Conservation (phyloP, 768 basidiomycete species). For the Tephrocybe sp. region DNA sequence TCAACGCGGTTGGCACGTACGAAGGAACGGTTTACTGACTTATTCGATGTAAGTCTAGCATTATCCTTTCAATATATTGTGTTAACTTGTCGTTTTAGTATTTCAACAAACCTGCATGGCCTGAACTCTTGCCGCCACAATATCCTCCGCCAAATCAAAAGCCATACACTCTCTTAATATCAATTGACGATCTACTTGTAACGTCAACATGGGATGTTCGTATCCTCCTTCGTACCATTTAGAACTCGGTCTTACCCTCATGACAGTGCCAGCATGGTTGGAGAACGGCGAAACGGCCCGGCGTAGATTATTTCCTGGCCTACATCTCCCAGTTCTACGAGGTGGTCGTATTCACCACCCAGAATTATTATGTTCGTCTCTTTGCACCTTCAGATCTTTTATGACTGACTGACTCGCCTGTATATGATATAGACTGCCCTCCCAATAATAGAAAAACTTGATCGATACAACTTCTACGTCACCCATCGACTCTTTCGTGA, state of each 20-base stretch:
- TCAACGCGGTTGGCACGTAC: constrained; percentile 67
- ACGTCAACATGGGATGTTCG: constrained; percentile 95
- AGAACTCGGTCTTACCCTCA: not conserved
- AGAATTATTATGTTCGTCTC: constrained; percentile 81
- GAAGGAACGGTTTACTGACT: constrained; percentile 55
- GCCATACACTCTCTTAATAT: constrained; percentile 89
- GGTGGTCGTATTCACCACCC: constrained; percentile 92
- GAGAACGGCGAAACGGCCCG: constrained; percentile 97
- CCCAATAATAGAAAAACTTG: constrained; percentile 90
- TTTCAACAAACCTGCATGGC: constrained; percentile 93
- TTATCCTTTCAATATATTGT: not conserved
- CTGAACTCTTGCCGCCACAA: constrained; percentile 87
- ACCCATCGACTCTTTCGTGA: constrained; percentile 92
- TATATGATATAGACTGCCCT: constrained; percentile 66
- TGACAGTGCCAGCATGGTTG: constrained; percentile 87
- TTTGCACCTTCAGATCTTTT: constrained; percentile 1
- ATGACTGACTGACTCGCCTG: not conserved
- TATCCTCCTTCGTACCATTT: constrained; percentile 19
- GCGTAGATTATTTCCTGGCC: constrained; percentile 96
- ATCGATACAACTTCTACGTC: constrained; percentile 89
- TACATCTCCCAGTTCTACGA: constrained; percentile 99
- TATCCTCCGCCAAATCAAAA: constrained; percentile 81
- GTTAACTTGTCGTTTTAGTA: constrained; percentile 44
- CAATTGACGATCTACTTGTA: constrained; percentile 89
- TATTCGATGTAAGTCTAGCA: constrained; percentile 64